Evolutionary conservation across 208 protist genomes (phyloP).

Genomic region (Ichthyophonus hoferi): DNA sequence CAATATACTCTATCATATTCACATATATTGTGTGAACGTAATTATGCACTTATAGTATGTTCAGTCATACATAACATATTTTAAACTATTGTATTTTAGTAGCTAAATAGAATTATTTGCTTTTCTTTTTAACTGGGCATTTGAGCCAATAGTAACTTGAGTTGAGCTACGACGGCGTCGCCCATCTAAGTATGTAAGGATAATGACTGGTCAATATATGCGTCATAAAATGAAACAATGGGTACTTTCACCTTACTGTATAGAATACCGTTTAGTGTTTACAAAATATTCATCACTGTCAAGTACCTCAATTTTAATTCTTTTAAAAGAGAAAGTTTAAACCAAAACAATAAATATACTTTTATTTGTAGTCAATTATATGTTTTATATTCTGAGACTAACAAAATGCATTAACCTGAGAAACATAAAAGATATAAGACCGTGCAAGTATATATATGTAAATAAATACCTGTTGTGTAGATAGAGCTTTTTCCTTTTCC

Average conservation of each 20-base stretch:
- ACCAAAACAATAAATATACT: background rate
- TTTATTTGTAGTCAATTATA: background rate
- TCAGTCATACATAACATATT: too few relatives aligned
- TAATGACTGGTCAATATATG: background rate
- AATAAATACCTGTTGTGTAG: background rate
- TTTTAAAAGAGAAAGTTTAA: background rate
- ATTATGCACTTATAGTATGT: too few relatives aligned
- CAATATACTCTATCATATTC: too few relatives aligned
- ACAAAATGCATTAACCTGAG: too few relatives aligned
- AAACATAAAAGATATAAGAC: too few relatives aligned
- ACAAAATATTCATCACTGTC: background rate
- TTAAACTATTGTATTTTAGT: too few relatives aligned
- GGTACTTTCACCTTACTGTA: background rate
- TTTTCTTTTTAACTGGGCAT: too few relatives aligned
- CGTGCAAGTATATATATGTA: too few relatives aligned
- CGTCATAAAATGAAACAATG: background rate
- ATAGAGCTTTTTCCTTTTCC: background rate
- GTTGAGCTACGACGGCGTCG: background rate
- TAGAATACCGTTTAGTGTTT: background rate
- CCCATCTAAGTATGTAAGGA: background rate
- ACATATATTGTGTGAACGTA: too few relatives aligned
- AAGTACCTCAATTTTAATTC: background rate
- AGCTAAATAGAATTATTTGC: too few relatives aligned
- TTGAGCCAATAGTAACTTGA: background rate
- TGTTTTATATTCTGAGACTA: too few relatives aligned